A percentile compares a stretch with the other conserved stretches of the same genome.
These are phyloP conservation scores for Cystobasidium slooffiae DNA, from an alignment of 1,284 basidiomycete genomes.

Conservation along the genomic window DNA sequence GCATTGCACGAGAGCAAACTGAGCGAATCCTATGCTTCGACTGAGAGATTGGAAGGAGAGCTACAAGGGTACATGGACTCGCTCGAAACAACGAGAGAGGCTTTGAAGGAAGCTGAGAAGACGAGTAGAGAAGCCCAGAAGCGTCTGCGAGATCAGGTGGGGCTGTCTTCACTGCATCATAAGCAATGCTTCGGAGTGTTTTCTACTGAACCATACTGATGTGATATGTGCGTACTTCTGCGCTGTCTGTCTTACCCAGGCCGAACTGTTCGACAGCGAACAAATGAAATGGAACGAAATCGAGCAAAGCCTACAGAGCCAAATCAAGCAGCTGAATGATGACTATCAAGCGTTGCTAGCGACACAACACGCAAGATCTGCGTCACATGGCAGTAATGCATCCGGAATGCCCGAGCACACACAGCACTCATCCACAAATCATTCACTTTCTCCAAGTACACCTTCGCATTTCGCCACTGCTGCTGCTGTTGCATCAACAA, in stretches of 20 bases:
- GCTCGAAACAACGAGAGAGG: slow-evolving; percentile 45
- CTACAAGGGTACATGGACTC: slow-evolving; percentile 49
- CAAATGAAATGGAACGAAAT: slow-evolving; percentile 51
- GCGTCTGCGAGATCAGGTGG: slow-evolving; percentile 50
- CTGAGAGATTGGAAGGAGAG: slow-evolving; percentile 48
- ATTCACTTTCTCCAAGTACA: neutral
- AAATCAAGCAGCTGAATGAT: slow-evolving; percentile 4
- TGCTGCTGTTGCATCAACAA: too few species aligned
- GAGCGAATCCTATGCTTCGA: slow-evolving; percentile 34
- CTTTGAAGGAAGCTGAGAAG: slow-evolving; percentile 48
- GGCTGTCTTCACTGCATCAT: neutral
- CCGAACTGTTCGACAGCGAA: slow-evolving; percentile 51
- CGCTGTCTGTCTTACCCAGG: slow-evolving; percentile 23
- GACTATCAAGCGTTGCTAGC: slow-evolving; percentile 25
- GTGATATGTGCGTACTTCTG: neutral
- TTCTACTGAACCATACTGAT: neutral
- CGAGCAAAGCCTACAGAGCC: slow-evolving; percentile 49
- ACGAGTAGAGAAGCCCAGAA: slow-evolving; percentile 48
- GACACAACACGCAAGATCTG: neutral
- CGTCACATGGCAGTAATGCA: neutral
- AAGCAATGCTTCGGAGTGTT: neutral
- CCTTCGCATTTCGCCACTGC: slow-evolving; percentile 13
- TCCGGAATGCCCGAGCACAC: neutral
- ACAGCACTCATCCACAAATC: neutral
- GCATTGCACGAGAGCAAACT: slow-evolving; percentile 27